Conservation (phyloP, 2,329 filamentous ascomycete species). For the Botrytis galanthina region DNA sequence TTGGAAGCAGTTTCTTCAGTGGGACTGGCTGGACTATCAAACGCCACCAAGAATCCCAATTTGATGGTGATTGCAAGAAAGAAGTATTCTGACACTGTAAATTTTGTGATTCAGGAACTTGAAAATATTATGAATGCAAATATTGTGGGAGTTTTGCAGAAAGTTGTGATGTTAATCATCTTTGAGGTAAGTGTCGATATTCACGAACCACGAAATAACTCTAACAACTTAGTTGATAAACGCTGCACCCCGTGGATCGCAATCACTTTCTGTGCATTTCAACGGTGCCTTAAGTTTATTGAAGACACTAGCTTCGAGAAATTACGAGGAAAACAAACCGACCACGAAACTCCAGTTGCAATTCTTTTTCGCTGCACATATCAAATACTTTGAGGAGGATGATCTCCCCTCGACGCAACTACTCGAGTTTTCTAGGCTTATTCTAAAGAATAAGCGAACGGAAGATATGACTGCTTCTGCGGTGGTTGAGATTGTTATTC, state of each 20-base stretch:
- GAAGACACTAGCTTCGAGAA: slow-evolving; percentile 19
- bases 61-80: slow-evolving; percentile 49
- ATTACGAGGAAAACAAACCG: background rate
- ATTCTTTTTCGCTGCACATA: slow-evolving; percentile 8
- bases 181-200: slow-evolving; percentile 43
- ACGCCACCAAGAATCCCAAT: slow-evolving; percentile 39
- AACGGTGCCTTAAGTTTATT: slow-evolving; percentile 29
- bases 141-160: slow-evolving; percentile 53
- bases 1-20: slow-evolving; percentile 52
- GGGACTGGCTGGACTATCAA: slow-evolving; percentile 51
- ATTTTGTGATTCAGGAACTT: slow-evolving; percentile 48
- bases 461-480: background rate
- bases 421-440: background rate
- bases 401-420: background rate
- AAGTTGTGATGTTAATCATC: slow-evolving; percentile 51
- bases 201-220: background rate
- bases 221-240: slow-evolving; percentile 15
- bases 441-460: background rate
- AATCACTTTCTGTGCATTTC: slow-evolving; percentile 28
- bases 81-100: slow-evolving; percentile 50
- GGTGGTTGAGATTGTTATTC: slow-evolving; percentile 18
- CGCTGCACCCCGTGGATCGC: slow-evolving; percentile 23
- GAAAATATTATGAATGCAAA: slow-evolving; percentile 44
- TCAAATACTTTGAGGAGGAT: slow-evolving; percentile 4
- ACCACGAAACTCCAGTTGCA: background rate